A percentile compares a stretch with the other conserved stretches of the same genome.
Evolutionary conservation across 805 yeast genomes (phyloP).

Genomic region (Grigorovia humatica): DNA sequence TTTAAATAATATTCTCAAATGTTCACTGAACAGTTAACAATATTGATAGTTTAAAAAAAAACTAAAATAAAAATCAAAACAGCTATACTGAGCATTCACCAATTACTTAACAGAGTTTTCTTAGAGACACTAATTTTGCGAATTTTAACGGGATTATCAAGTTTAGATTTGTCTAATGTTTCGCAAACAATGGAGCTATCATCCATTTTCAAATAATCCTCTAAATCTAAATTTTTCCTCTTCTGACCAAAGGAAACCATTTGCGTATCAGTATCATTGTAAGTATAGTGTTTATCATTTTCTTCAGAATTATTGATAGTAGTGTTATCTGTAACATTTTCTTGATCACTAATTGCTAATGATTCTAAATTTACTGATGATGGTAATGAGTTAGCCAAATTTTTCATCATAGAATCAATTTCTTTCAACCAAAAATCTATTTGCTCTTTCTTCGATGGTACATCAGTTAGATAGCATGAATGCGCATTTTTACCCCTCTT

Average conservation of each 20-base stretch:
- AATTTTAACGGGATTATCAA: constrained; percentile 9
- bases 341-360: constrained; percentile 8
- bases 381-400: constrained; percentile 3
- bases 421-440: constrained; percentile 15
- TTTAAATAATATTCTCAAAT: no score
- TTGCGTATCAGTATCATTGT: constrained; percentile 9
- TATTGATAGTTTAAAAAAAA: no score
- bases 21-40: no score
- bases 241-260: constrained; percentile 8
- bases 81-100: constrained; percentile 15
- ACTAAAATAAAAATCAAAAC: no score
- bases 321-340: neutral
- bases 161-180: constrained; percentile 6
- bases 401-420: constrained; percentile 1
- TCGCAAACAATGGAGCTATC: constrained; percentile 13
- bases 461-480: constrained; percentile 13
- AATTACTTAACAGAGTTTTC: constrained; percentile 22
- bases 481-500: constrained; percentile 12
- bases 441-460: constrained; percentile 12
- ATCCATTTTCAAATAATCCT: constrained; percentile 11
- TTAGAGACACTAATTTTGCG: constrained; percentile 27
- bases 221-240: constrained; percentile 15
- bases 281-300: neutral
- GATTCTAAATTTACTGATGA: constrained; percentile 14
- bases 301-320: neutral